phyloP scores from a whole-genome alignment of 805 yeast species.

The Metschnikowia peoriensis region DNA sequence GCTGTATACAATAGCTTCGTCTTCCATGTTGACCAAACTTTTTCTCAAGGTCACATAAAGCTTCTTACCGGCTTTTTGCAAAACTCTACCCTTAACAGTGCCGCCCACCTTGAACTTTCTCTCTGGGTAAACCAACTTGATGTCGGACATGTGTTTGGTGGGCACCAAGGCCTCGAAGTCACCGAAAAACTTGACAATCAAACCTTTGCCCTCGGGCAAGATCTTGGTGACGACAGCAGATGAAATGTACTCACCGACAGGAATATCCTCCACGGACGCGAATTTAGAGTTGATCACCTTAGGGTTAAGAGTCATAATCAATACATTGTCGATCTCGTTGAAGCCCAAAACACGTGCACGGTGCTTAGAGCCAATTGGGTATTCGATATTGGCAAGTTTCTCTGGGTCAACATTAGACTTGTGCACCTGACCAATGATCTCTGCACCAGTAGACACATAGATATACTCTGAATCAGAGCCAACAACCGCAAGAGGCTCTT shows the following conservation, averaged over 20 bases:
- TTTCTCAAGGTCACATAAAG: conserved; percentile 76
- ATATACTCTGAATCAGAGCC: conserved; percentile 59
- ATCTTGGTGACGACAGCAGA: conserved; percentile 55
- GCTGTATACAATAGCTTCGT: conserved; percentile 46
- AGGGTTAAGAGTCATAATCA: conserved; percentile 68
- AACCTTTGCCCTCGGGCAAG: conserved; percentile 58
- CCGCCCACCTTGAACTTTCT: conserved; percentile 85
- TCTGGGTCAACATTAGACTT: conserved; percentile 62
- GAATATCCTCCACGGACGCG: conserved; percentile 68
- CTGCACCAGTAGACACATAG: conserved; percentile 55
- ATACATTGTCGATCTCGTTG: conserved; percentile 62
- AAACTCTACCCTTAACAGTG: conserved; percentile 72
- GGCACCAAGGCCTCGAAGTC: conserved; percentile 75
- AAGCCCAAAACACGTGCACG: conserved; percentile 75
- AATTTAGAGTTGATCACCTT: conserved; percentile 61
- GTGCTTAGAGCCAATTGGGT: conserved; percentile 63
- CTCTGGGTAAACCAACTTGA: conserved; percentile 83
- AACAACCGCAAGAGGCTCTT: conserved; percentile 55
- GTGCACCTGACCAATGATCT: conserved; percentile 70
- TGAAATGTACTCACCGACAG: conserved; percentile 64
- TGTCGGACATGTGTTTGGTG: conserved; percentile 75
- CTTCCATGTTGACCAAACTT: conserved; percentile 68
- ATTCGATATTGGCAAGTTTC: conserved; percentile 46
- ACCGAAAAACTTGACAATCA: conserved; percentile 62
- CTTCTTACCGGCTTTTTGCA: conserved; percentile 49